phyloP scores from a whole-genome alignment of 805 yeast genomes.

The Torulaspora franciscae region DNA sequence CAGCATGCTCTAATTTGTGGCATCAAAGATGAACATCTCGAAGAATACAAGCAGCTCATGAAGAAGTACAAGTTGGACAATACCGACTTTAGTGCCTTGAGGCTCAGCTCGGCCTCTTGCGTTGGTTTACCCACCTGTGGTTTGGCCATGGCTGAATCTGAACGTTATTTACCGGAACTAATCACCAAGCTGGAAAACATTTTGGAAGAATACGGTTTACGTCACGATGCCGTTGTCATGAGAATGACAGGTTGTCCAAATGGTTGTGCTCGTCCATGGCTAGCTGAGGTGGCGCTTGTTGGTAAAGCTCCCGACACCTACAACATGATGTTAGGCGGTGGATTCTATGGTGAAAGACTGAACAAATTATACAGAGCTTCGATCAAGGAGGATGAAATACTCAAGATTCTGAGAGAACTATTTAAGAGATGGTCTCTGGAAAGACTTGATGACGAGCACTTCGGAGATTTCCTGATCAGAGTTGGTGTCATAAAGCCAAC shows the following conservation, averaged over 20 bases:
- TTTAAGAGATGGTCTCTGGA: constrained; percentile 93
- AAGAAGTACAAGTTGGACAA: constrained; percentile 77
- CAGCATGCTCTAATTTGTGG: constrained; percentile 82
- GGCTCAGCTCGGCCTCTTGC: constrained; percentile 92
- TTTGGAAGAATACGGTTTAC: constrained; percentile 84
- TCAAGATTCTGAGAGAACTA: constrained; percentile 71
- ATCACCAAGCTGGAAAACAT: constrained; percentile 78
- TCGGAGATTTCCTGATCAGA: constrained; percentile 89
- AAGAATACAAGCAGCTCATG: constrained; percentile 56
- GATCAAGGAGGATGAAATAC: constrained; percentile 83
- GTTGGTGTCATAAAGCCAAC: constrained; percentile 86
- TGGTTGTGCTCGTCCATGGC: constrained; percentile 98
- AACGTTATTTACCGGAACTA: constrained; percentile 77
- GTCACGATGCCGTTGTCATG: constrained; percentile 92
- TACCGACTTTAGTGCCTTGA: constrained; percentile 72
- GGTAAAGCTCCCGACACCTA: constrained; percentile 94
- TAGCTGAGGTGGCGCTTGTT: constrained; percentile 91
- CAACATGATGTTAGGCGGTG: constrained; percentile 93
- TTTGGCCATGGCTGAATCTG: constrained; percentile 97
- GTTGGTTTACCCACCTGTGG: constrained; percentile 99
- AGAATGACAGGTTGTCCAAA: constrained; percentile 99
- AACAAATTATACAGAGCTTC: constrained; percentile 87
- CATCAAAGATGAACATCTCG: constrained; percentile 64
- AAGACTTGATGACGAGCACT: constrained; percentile 86
- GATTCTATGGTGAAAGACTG: constrained; percentile 86